Base-by-base conservation (phyloP, 2,329 filamentous ascomycete species). In the Waltergamsia citrina region DNA sequence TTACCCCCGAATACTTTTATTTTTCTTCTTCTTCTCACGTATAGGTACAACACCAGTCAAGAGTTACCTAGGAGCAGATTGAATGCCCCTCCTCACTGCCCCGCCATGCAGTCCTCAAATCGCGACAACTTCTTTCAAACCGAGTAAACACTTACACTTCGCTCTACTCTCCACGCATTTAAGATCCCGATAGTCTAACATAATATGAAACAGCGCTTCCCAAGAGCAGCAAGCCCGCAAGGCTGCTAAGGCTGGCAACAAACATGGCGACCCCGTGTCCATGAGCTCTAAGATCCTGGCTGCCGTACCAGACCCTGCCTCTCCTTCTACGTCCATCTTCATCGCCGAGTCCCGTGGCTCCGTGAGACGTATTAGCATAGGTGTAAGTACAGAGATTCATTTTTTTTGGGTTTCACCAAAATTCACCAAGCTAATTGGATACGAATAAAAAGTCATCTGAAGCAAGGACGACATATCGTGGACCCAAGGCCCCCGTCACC, bases 91-190 rank as follows among this genome's bases (percentile, higher is more conserved):
- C n/a, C n/a, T n/a, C 28, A 32, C 30, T 10, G 4, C 29, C 6
- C 5, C 18, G 21, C 74, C 66, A 81, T 83, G 56, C 71, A 76
- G 42, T 82, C 83, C 19, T 71, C 74, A 33, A 75, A 94, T 50
- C 71, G 79, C 33, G 79, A 82, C 20, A 77, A 92, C 52, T 96
- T 93, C 65, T 96, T 96, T 53, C 85, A 95, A 59, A 93, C 87
- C 20, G 83, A 88, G 85, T 92, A 62, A 59, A 78, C 14, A 27
- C 18, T 12, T 9, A 16, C 21, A 24, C 38, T 40, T 27, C 41
- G 42, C 35, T 50, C 71, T 62, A 47, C 50, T 15, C 51, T 38
- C 8, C 7, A 15, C 14, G 14, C 27, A 23, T 18, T 23, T 33
- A 28, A 33, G 16, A 11, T 24, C 21, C 30, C 6, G 7, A 4